These are phyloP conservation scores for Musa schizocarpa DNA, from an alignment of 176 grass and related monocot genomes.

Conservation along the genomic window DNA sequence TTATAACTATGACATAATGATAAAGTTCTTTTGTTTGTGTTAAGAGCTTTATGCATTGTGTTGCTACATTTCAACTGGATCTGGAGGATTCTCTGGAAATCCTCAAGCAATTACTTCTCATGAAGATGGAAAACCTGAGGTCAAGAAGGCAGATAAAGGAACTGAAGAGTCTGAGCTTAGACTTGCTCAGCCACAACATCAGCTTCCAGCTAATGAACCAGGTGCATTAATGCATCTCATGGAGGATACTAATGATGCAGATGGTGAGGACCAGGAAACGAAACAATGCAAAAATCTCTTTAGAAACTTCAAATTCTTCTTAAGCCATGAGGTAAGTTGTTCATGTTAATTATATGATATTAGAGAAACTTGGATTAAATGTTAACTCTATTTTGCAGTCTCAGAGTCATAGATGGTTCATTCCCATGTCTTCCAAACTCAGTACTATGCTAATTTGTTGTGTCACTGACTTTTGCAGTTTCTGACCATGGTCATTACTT, in stretches of 20 bases:
- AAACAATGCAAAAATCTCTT: slow-evolving; percentile 79
- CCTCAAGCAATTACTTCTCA: slow-evolving; percentile 20
- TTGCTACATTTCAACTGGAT: slow-evolving; percentile 55
- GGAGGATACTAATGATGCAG: slow-evolving; percentile 57
- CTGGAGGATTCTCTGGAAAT: slow-evolving; percentile 33
- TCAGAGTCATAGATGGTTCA: not conserved
- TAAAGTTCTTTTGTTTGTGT: slow-evolving; percentile 10
- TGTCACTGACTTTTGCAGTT: not conserved
- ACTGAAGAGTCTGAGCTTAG: slow-evolving; percentile 69
- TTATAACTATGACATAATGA: not conserved
- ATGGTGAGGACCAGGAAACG: slow-evolving; percentile 41
- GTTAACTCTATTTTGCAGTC: not conserved
- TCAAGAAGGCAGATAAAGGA: slow-evolving; percentile 32
- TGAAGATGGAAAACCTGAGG: slow-evolving; percentile 35
- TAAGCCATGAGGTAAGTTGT: slow-evolving; percentile 72
- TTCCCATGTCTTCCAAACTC: not conserved
- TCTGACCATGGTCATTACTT: not conserved
- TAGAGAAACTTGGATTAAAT: not conserved
- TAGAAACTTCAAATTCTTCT: slow-evolving; percentile 78
- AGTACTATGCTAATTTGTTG: not conserved
- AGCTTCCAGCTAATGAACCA: slow-evolving; percentile 86
- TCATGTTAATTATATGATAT: not conserved
- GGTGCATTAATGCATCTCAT: slow-evolving; percentile 88
- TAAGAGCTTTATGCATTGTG: slow-evolving; percentile 85
- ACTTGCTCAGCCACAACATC: slow-evolving; percentile 85